A percentile compares a stretch with the other conserved stretches of the same genome.
Evolutionary conservation across 1,284 basidiomycete genomes (phyloP).

Genomic region (Pholiota adiposa): DNA sequence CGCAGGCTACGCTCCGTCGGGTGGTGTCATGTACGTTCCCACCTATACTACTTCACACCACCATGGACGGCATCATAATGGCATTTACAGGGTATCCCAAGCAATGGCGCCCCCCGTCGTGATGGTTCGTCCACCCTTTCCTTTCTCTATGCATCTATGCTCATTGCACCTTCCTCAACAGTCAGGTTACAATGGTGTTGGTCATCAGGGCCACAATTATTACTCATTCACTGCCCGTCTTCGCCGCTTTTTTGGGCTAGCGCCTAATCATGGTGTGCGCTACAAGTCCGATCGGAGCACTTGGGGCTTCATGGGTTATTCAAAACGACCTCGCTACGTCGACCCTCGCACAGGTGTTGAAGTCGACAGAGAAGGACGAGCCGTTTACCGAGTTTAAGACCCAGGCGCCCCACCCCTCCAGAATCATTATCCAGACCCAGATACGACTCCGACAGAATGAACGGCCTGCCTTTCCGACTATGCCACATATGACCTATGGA

Average conservation of each 20-base stretch:
- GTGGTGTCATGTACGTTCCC: conserved; percentile 33
- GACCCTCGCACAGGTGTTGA: conserved; percentile 54
- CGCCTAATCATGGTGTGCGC: conserved; percentile 40
- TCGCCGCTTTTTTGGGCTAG: conserved; percentile 59
- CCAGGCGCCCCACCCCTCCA: neutral
- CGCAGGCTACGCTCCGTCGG: conserved; percentile 28
- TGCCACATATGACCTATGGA: neutral
- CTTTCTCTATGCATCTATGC: neutral
- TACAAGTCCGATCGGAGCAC: conserved; percentile 42
- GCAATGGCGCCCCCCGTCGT: conserved; percentile 28
- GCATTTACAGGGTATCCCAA: conserved; percentile 22
- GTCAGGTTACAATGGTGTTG: conserved; percentile 27
- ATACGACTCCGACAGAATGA: neutral
- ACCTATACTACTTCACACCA: conserved; percentile 26
- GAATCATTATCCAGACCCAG: neutral
- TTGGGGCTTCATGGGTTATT: conserved; percentile 53
- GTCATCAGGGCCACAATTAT: conserved; percentile 26
- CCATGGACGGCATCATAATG: conserved; percentile 23
- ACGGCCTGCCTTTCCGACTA: neutral
- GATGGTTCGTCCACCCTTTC: conserved; percentile 29
- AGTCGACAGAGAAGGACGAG: conserved; percentile 55
- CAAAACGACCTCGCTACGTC: conserved; percentile 47
- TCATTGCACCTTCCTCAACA: conserved; percentile 25
- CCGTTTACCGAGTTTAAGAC: conserved; percentile 52
- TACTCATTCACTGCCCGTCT: conserved; percentile 54